Evolutionary conservation across 2,329 filamentous ascomycete species (phyloP), one percentile per base, ranked within the genome.

Genomic region (Gyromitra esculenta): DNA sequence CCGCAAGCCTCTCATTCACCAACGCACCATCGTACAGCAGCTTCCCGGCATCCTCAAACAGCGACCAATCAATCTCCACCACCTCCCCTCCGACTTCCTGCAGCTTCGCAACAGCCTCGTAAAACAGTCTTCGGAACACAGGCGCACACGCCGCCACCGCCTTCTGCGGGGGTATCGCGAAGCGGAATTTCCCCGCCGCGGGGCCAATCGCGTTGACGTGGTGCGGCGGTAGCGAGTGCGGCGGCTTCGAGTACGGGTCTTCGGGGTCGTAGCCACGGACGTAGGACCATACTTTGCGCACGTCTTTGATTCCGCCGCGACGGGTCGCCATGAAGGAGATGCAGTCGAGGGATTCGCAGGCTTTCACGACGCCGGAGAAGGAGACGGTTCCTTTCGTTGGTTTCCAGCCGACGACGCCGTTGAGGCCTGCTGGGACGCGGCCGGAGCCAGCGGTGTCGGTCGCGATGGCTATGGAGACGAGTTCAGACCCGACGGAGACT

Each of bases 21-120:
- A 89, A 87, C 0, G 87, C 86, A 0, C 88, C 88, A 25, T 87
- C 85, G 79, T 90, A 90, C 0, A 89, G 82, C 1, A 90, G 83
- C 64, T 85, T 83, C 1, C 86, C 87, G 2, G 87, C 87, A 64
- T 85, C 84, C 70, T 88, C 85, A 50, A 89, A 87, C 1, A 83
- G 81, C 0, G 82, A 79, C 81, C 87, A 89, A 78, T 88, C 85
- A 31, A 86, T 81, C 1, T 85, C 82, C 39, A 83, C 79, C 7
- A 87, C 81, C 0, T 80, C 81, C 65, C 86, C 86, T 0, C 86
- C 86, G 0, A 85, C 81, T 1, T 66, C 79, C 77, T 84, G 81
- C 1, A 87, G 80, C 3, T 79, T 78, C n/a, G 82, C 75, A 1
- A 86, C 81, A 8, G 85, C 85, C 6, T 83, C 80, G 13, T 82